phyloP scores from a whole-genome alignment of 164 flowering plant genomes.

The Santalum album region DNA sequence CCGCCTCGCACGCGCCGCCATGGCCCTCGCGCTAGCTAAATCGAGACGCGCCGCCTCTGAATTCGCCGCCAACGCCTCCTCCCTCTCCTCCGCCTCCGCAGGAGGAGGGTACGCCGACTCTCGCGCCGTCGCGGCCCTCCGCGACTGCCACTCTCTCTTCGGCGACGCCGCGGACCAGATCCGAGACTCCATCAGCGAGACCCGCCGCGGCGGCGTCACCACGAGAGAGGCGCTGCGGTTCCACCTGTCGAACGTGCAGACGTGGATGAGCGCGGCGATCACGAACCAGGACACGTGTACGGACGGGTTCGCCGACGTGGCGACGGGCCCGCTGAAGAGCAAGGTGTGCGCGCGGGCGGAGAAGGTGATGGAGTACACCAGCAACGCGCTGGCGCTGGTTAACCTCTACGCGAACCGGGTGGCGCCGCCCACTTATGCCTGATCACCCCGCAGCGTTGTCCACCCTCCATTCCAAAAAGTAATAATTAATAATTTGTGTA shows the following conservation, averaged over 20 bases:
- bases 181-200: background rate
- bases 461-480: too few species aligned
- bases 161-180: background rate
- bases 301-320: background rate
- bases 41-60: background rate
- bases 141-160: background rate
- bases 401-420: background rate
- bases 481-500: too few species aligned
- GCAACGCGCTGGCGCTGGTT: background rate
- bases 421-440: too few species aligned
- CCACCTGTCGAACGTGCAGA: background rate
- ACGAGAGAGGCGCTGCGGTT: background rate
- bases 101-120: background rate
- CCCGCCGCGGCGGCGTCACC: background rate
- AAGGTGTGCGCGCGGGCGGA: background rate
- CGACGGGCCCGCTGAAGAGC: background rate
- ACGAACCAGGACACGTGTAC: background rate
- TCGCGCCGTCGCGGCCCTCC: background rate
- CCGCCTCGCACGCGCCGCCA: background rate
- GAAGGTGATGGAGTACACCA: background rate
- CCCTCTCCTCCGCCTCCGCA: background rate
- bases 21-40: background rate
- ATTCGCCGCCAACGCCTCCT: background rate
- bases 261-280: conserved; percentile 1
- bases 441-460: too few species aligned